A percentile compares a stretch with the other conserved stretches of the same genome.
Conservation (phyloP, 108 stramenopile species). For the Nitzschia sp. region DNA sequence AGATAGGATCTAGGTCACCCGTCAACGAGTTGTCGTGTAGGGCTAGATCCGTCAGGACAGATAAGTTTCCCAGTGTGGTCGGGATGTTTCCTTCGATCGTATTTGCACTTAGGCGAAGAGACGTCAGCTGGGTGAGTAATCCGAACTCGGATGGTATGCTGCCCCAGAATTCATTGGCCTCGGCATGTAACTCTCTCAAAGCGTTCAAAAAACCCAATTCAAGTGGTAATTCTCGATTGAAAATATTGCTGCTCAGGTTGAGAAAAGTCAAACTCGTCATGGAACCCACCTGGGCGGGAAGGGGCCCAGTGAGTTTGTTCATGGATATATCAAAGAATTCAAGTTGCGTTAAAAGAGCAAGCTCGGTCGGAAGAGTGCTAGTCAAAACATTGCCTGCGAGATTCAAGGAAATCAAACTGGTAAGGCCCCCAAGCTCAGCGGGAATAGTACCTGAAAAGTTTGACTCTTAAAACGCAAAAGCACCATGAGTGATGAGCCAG, state of each 20-base stretch:
- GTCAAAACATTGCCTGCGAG: background rate
- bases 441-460: background rate
- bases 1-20: background rate
- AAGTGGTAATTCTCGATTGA: background rate
- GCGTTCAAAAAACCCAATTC: background rate
- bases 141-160: background rate
- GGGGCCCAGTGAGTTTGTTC: background rate
- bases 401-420: background rate
- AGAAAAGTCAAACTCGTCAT: constrained; percentile 11
- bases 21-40: background rate
- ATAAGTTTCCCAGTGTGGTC: background rate
- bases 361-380: background rate
- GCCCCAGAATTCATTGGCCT: background rate
- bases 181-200: background rate
- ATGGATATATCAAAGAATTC: background rate
- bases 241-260: constrained; percentile 2
- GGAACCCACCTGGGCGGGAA: background rate
- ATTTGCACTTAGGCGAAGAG: background rate
- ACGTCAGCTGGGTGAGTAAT: background rate
- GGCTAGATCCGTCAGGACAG: background rate
- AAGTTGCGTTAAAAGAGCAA: background rate
- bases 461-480: background rate
- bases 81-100: background rate
- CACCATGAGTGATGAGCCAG: background rate
- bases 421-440: background rate